Evolutionary conservation across 2,329 filamentous ascomycete species (phyloP).

Genomic region (Fusarium haematococcum): DNA sequence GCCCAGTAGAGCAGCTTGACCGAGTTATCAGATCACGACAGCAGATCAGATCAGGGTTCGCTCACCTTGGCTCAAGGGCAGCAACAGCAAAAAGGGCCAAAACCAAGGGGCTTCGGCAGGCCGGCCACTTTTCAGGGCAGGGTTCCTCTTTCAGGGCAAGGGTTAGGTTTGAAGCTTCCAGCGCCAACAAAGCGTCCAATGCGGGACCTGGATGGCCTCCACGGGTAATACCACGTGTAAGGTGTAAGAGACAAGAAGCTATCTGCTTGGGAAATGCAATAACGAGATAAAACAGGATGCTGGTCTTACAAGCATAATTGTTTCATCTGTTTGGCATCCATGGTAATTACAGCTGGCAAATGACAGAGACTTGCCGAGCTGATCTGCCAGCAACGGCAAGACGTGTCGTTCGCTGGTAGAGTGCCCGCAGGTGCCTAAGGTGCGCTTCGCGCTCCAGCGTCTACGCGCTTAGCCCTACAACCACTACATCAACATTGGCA

Average conservation of each 20-base stretch:
- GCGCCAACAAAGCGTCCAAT: constrained; percentile 9
- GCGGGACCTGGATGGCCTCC: constrained; percentile 15
- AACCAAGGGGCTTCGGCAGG: constrained; percentile 10
- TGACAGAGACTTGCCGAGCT: constrained; percentile 2
- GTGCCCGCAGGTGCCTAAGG: constrained; percentile 21
- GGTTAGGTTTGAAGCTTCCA: constrained; percentile 22
- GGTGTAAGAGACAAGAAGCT: constrained; percentile 27
- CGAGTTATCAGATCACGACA: constrained; percentile 30
- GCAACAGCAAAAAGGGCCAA: neutral
- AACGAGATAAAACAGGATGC: neutral
- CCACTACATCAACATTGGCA: neutral
- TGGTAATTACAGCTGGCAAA: neutral
- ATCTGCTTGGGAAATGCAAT: neutral
- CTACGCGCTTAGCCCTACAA: constrained; percentile 23
- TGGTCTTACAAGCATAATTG: neutral
- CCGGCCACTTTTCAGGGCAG: constrained; percentile 29
- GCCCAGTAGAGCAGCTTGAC: constrained; percentile 11
- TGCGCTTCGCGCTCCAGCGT: constrained; percentile 12
- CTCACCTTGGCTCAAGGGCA: constrained; percentile 20
- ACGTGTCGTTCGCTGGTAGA: constrained; percentile 1
- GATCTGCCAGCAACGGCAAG: constrained; percentile 5
- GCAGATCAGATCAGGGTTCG: constrained; percentile 28
- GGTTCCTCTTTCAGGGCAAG: constrained; percentile 34
- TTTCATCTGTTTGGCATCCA: neutral
- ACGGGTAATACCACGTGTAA: constrained; percentile 35